phyloP scores from a whole-genome alignment of 169 alveolate species.

The Plasmodium gonderi region DNA sequence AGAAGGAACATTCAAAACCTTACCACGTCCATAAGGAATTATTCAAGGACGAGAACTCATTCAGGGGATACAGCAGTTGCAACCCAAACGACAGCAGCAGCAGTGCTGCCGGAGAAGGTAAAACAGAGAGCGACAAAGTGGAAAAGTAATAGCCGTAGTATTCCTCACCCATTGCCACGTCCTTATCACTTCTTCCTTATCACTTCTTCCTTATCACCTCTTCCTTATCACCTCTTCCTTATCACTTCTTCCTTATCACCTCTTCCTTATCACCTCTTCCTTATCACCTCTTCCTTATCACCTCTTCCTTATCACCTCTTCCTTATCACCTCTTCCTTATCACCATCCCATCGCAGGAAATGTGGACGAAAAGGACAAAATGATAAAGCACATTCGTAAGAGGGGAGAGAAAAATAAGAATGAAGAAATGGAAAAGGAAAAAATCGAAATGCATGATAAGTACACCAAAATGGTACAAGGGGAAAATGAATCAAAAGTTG shows the following conservation, averaged over 20 bases:
- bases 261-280: too few species aligned
- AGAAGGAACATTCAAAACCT: background rate
- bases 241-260: too few species aligned
- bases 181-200: too few species aligned
- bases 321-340: too few species aligned
- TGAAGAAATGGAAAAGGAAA: background rate
- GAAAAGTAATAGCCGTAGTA: background rate
- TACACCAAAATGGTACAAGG: background rate
- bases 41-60: constrained; percentile 15
- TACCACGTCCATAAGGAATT: background rate
- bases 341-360: background rate
- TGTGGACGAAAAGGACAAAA: background rate
- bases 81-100: background rate
- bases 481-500: background rate
- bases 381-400: background rate
- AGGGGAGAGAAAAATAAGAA: background rate
- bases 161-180: background rate
- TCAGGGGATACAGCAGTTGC: background rate
- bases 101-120: background rate
- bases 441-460: background rate
- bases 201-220: too few species aligned
- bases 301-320: too few species aligned
- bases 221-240: too few species aligned
- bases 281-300: too few species aligned
- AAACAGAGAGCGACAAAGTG: background rate